Base-by-base conservation (phyloP, 306 rosid genomes). In the Fagus crenata region DNA sequence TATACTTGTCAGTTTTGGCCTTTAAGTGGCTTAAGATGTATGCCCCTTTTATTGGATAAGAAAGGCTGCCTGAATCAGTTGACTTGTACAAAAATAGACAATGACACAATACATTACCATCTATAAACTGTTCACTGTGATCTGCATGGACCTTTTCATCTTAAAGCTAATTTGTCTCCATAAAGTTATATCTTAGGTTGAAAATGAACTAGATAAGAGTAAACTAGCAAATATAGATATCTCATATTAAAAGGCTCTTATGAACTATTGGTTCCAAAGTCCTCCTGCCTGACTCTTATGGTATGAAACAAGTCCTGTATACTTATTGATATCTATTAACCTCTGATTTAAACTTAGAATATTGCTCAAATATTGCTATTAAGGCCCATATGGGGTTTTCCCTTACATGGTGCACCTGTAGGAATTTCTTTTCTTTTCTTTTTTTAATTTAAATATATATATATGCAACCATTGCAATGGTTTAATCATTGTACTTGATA, bases 401-500 rank as follows among this genome's bases (percentile, higher is more conserved):
- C 5, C 8, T 14, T 32, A 6, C 60, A 22, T 4, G 6, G 1
- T 49, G 6, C 2, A 14, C 2, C 22, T 1, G 28, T 7, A 8
- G 35, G 32, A 60, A 22, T 12, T 42, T 3, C 49, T 15, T 43
- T 39, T 49, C 46, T 4, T 75, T 72, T 39, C n/a, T 4, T 69
- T 28, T 36, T n/a, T 69, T 54, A 59, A 37, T 35, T 53, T 11
- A 46, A 49, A 22, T 22, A 22, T 22, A 22, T 22, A 22, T 22
- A 22, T 22, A 22, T 22, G 0, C 28, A 22, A 22, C 67, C 35
- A 7, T 55, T 73, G 73, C 72, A 46, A 8, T 54, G 39, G 55
- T 73, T 72, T 82, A 73, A 40, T 35, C 36, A 64, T 58, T n/a
- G 33, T 2, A 31, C 28, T 36, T 41, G 53, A 72, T 56, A 13